Evolutionary conservation across 306 rosid genomes (phyloP).

Genomic region (Trifolium fragiferum): DNA sequence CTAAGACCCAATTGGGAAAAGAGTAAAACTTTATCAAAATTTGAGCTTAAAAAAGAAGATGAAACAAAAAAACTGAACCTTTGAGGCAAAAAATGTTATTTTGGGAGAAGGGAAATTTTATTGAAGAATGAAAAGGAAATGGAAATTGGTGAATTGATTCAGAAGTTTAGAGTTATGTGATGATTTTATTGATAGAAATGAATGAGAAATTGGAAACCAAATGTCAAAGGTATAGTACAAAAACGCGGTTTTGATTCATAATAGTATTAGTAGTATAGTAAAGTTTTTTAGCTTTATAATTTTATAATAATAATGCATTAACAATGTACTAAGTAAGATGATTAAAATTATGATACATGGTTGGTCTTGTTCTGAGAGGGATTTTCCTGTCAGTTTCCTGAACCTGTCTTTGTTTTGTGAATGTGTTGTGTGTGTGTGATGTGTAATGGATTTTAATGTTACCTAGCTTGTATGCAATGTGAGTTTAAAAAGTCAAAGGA

Average conservation of each 20-base stretch:
- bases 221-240: constrained; percentile 45
- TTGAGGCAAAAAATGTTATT: constrained; percentile 2
- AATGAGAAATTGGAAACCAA: constrained; percentile 38
- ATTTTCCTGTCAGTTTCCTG: constrained; percentile 46
- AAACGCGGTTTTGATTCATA: constrained; percentile 73
- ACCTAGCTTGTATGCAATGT: constrained; percentile 24
- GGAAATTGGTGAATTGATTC: neutral
- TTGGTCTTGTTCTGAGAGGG: constrained; percentile 42
- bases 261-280: neutral
- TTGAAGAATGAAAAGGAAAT: constrained; percentile 6
- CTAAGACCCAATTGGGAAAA: constrained; percentile 37
- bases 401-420: constrained; percentile 9
- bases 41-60: constrained; percentile 12
- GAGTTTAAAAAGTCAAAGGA: constrained; percentile 36
- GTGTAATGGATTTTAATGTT: constrained; percentile 23
- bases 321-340: neutral
- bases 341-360: constrained; percentile 35
- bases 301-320: constrained; percentile 1
- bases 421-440: neutral
- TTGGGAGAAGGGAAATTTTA: neutral
- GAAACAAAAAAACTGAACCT: constrained; percentile 9
- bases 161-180: constrained; percentile 9
- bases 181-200: constrained; percentile 35
- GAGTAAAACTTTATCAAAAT: constrained; percentile 25
- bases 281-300: neutral